Conservation (phyloP, 208 protist genomes). For the Acanthamoeba castellanii region DNA sequence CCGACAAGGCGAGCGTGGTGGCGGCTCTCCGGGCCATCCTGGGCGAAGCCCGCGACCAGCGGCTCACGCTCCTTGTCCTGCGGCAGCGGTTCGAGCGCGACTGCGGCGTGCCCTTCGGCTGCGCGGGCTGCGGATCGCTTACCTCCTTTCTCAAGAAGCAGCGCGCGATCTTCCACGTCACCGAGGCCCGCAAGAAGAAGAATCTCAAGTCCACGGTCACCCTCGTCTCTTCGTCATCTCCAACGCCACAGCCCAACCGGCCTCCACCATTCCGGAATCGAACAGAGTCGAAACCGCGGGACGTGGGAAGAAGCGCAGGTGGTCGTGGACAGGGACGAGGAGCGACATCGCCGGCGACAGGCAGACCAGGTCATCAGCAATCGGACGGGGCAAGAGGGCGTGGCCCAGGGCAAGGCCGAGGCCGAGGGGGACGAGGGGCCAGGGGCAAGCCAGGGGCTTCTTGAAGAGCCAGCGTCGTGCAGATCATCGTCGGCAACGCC, state of each 20-base stretch:
- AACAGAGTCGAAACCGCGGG: neutral
- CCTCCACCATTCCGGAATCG: neutral
- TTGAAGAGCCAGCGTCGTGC: neutral
- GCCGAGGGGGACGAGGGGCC: neutral
- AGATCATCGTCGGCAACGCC: too few species aligned
- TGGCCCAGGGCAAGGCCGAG: neutral
- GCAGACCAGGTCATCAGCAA: neutral
- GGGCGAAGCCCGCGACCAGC: constrained; percentile 24
- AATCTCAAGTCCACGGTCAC: constrained; percentile 50
- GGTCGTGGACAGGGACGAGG: too few species aligned
- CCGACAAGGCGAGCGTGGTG: constrained; percentile 51
- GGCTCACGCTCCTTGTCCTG: constrained; percentile 62
- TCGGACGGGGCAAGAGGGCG: neutral
- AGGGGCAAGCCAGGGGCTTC: too few species aligned
- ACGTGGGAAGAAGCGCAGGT: too few species aligned
- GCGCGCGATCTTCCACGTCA: neutral
- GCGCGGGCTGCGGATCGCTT: constrained; percentile 39
- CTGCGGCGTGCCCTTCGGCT: constrained; percentile 67
- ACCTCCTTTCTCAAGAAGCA: constrained; percentile 63
- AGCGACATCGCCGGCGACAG: too few species aligned
- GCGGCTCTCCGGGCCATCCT: constrained; percentile 32
- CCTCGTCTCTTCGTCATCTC: neutral
- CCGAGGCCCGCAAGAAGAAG: constrained; percentile 61
- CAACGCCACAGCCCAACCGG: neutral
- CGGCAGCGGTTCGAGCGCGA: constrained; percentile 61